phyloP scores from a whole-genome alignment of 164 flowering plant species.

The Vitis riparia region DNA sequence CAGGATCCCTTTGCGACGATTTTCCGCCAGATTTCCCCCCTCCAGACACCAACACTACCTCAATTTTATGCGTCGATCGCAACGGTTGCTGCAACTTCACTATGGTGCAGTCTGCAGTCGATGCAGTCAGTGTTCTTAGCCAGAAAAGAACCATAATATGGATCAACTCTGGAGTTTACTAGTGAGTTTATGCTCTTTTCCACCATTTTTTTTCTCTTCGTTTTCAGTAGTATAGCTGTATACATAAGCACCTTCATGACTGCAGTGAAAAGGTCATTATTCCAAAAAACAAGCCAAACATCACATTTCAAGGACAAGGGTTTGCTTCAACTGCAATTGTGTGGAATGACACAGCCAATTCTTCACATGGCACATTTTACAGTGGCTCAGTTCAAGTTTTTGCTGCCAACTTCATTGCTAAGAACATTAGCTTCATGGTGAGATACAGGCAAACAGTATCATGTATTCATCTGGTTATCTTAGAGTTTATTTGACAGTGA shows the following conservation, averaged over 20 bases:
- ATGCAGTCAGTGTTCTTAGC: slow-evolving; percentile 52
- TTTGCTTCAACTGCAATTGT: slow-evolving; percentile 69
- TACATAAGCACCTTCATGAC: background rate
- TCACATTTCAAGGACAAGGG: slow-evolving; percentile 96
- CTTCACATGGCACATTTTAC: slow-evolving; percentile 76
- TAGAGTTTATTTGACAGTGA: no score
- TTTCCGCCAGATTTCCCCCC: slow-evolving; percentile 61
- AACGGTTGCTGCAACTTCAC: slow-evolving; percentile 94
- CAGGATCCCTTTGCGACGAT: slow-evolving; percentile 51
- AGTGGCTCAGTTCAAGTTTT: slow-evolving; percentile 85
- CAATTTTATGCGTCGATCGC: slow-evolving; percentile 70
- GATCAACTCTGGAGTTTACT: slow-evolving; percentile 82
- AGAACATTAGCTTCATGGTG: slow-evolving; percentile 96
- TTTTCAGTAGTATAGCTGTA: background rate
- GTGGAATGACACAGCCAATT: slow-evolving; percentile 88
- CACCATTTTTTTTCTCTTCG: background rate
- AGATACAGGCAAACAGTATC: slow-evolving; percentile 6
- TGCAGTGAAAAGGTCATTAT: slow-evolving; percentile 76
- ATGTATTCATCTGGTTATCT: background rate
- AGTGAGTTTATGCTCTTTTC: slow-evolving; percentile 36
- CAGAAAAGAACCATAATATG: slow-evolving; percentile 68
- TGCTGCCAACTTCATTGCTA: slow-evolving; percentile 70
- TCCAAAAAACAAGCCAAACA: slow-evolving; percentile 66
- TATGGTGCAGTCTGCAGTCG: slow-evolving; percentile 80
- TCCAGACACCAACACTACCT: slow-evolving; percentile 61